Evolutionary conservation across 441 rosid species (phyloP).

Genomic region (Gossypium davidsonii): DNA sequence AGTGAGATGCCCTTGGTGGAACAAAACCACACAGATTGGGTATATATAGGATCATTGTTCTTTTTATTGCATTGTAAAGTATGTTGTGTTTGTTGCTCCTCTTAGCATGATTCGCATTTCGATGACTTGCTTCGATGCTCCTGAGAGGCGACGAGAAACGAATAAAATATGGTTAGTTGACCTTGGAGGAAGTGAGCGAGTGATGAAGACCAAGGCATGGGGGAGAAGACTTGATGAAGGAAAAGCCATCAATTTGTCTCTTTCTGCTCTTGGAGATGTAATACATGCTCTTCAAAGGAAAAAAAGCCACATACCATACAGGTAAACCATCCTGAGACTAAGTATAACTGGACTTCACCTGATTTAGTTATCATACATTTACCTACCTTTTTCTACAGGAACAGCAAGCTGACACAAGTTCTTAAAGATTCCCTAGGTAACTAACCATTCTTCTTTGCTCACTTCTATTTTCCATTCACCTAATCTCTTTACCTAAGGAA

Average conservation of each 20-base stretch:
- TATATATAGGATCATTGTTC: not conserved
- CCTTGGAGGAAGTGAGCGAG: constrained; percentile 86
- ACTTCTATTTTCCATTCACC: not conserved
- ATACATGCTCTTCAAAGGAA: constrained; percentile 65
- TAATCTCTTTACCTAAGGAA: not conserved
- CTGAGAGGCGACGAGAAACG: constrained; percentile 55
- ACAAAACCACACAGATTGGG: too few relatives aligned
- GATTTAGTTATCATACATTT: not conserved
- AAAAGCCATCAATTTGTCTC: constrained; percentile 80
- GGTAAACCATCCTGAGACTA: constrained; percentile 28
- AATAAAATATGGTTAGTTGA: constrained; percentile 78
- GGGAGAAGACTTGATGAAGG: constrained; percentile 91
- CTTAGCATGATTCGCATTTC: constrained; percentile 65
- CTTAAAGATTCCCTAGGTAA: constrained; percentile 85
- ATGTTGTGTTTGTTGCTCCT: constrained; percentile 10
- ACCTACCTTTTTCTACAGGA: constrained; percentile 44
- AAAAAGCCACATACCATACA: constrained; percentile 64
- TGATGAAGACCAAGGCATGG: constrained; percentile 69
- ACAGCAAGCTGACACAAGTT: constrained; percentile 81
- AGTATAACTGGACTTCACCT: not conserved
- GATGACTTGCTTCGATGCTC: constrained; percentile 46
- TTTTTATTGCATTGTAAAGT: not conserved
- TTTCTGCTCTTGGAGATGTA: constrained; percentile 80
- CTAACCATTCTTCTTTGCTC: constrained; percentile 1
- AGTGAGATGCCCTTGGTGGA: too few relatives aligned